Base-by-base conservation (phyloP, 495 filamentous ascomycete species). In the Cenococcum geophilum region DNA sequence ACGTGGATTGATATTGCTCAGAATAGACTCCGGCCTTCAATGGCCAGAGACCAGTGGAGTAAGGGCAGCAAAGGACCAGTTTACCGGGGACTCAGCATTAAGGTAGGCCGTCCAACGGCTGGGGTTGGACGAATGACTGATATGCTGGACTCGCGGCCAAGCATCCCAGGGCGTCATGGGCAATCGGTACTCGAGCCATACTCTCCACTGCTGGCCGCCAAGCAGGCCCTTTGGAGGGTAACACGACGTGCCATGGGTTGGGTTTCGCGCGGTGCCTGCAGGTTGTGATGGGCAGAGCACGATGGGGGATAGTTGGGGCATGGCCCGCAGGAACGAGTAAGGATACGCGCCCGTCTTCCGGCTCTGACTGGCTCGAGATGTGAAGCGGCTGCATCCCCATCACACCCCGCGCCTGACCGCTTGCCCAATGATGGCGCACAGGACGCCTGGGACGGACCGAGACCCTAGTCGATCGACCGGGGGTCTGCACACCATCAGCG, bases 61-160 rank as follows among this genome's bases (percentile, higher is more conserved):
- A 21, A 20, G 57, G 16, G 43, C 57, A 57, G 43, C 56, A 54
- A 27, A 56, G 56, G 12, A 53, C 35, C 18, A 12, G 16, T 37
- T 66, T 66, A 47, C 61, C 63, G 63, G 58, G 63, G 23, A n/a
- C 12, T 55, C 36, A 56, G 40, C 40, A 45, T 56, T 61, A 52
- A 58, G 65, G 51, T 68, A 61, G 62, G 62, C 62, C 66, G 57
- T 68, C 56, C 56, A 65, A 65, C 62, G 62, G 66, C 62, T 55
- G 58, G 61, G 61, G 58, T 62, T 55, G 52, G 11, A 56, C 35
- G 32, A 36, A 35, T n/a, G 49, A 16, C 1, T 27, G 32, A 6
- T 4, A 36, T 16, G 11, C 4, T 16, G 1, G 14, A 45, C 14
- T 45, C 3, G 40, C 40, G 18, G 12, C 40, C 40, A 14, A 18